Percentiles rank a stretch among this genome's conserved stretches.
Conservation (phyloP, 768 basidiomycete genomes). For the Ramaria rubella region DNA sequence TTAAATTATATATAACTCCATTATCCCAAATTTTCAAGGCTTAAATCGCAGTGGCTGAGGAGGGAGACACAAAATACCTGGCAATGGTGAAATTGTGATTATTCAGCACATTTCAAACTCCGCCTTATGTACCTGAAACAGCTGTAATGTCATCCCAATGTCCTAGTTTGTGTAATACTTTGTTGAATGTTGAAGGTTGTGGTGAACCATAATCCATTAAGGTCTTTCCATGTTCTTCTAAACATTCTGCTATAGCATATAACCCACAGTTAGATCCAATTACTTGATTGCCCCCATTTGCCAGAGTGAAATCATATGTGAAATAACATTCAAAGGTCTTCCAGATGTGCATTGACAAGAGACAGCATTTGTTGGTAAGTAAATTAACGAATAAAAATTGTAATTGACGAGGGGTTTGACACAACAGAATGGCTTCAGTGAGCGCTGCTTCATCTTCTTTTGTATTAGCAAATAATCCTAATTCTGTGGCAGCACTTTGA, state of each 20-base stretch:
- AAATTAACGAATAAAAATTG: constrained; percentile 35
- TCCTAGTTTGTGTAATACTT: constrained; percentile 23
- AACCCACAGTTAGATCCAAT: constrained; percentile 20
- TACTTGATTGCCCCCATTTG: constrained; percentile 13
- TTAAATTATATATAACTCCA: no score
- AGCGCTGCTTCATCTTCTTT: no score
- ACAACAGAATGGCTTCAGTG: no score
- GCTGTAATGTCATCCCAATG: constrained; percentile 21
- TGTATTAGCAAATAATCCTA: no score
- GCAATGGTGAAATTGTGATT: no score
- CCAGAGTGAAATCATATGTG: constrained; percentile 18
- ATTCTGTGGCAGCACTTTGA: no score
- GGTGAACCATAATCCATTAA: constrained; percentile 27
- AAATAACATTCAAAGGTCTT: constrained; percentile 20
- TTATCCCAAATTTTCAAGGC: no score
- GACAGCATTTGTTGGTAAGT: constrained; percentile 28
- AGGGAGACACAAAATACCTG: no score
- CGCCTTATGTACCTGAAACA: no score
- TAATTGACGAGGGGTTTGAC: no score
- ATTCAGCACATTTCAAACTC: no score
- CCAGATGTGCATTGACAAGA: constrained; percentile 23
- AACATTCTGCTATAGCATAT: constrained; percentile 16
- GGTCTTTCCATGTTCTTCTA: constrained; percentile 23
- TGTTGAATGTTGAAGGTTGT: constrained; percentile 18
- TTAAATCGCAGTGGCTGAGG: no score